phyloP scores from a whole-genome alignment of 2,329 filamentous ascomycete genomes.

The Talaromyces marneffei region DNA sequence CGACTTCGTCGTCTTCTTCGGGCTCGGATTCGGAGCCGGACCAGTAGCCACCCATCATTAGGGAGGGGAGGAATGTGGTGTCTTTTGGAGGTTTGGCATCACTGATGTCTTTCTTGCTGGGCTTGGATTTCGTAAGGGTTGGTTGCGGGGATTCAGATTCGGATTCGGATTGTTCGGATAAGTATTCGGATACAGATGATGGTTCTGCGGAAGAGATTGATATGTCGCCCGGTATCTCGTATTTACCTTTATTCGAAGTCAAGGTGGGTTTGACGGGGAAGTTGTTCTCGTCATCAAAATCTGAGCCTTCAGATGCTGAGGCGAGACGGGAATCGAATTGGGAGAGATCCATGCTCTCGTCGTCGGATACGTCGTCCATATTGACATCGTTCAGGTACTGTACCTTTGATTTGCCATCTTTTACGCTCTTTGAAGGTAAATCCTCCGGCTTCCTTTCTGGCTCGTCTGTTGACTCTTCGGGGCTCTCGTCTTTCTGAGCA shows the following conservation, averaged over 20 bases:
- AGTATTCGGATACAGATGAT: constrained; percentile 25
- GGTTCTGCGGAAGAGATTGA: constrained; percentile 31
- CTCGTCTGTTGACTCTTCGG: constrained; percentile 15
- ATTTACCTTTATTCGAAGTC: neutral
- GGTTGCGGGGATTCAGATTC: constrained; percentile 13
- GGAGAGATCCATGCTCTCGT: constrained; percentile 11
- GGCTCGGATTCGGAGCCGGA: constrained; percentile 54
- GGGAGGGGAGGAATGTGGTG: constrained; percentile 56
- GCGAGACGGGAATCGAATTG: constrained; percentile 34
- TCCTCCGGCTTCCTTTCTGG: neutral
- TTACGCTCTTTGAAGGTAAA: neutral
- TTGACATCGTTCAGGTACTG: constrained; percentile 20
- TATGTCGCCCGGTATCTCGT: constrained; percentile 18
- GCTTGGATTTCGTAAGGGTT: neutral
- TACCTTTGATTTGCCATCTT: constrained; percentile 20
- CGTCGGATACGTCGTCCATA: constrained; percentile 11
- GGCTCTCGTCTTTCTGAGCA: neutral
- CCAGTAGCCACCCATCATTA: constrained; percentile 58
- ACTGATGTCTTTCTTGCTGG: constrained; percentile 13
- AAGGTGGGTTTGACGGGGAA: neutral
- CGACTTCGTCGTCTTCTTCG: constrained; percentile 36
- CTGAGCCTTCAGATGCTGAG: constrained; percentile 22
- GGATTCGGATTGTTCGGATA: constrained; percentile 22
- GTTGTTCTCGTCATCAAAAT: constrained; percentile 20
- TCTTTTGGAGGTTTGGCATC: constrained; percentile 23